Evolutionary conservation across 1,284 basidiomycete genomes (phyloP).

Genomic region (Cutaneotrichosporon cavernicola): DNA sequence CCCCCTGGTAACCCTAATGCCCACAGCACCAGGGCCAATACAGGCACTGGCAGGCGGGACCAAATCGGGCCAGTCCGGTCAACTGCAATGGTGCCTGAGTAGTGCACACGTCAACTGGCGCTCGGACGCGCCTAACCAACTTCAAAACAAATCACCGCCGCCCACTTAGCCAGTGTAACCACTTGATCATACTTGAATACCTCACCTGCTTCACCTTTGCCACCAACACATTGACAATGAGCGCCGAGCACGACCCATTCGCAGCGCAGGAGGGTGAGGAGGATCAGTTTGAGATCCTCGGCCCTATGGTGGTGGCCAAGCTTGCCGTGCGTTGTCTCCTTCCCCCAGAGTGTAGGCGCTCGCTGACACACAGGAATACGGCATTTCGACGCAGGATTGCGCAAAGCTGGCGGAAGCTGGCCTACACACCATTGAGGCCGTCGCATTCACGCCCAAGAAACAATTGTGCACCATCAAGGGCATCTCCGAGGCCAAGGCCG

Average conservation of each 20-base stretch:
- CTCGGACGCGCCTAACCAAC: constrained; percentile 14
- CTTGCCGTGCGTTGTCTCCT: constrained; percentile 58
- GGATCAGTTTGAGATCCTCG: constrained; percentile 62
- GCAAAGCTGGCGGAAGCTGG: constrained; percentile 95
- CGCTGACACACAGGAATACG: constrained; percentile 55
- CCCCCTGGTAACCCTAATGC: neutral
- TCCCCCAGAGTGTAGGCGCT: neutral
- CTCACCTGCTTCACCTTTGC: neutral
- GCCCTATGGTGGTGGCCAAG: constrained; percentile 78
- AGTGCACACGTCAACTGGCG: constrained; percentile 10
- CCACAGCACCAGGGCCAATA: neutral
- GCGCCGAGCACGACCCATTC: constrained; percentile 44
- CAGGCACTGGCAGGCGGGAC: neutral
- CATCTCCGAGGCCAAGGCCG: constrained; percentile 95
- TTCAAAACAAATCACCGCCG: constrained; percentile 9
- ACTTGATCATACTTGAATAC: neutral
- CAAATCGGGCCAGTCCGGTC: neutral
- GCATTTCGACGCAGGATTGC: constrained; percentile 86
- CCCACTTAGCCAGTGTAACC: neutral
- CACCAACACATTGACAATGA: constrained; percentile 21
- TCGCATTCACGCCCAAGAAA: constrained; percentile 98
- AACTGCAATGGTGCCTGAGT: constrained; percentile 1
- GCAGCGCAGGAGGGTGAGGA: constrained; percentile 54
- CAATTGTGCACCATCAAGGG: constrained; percentile 87
- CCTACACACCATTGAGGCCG: constrained; percentile 88